Conservation (phyloP, 805 yeast species). For the Priceomyces melissophilus region DNA sequence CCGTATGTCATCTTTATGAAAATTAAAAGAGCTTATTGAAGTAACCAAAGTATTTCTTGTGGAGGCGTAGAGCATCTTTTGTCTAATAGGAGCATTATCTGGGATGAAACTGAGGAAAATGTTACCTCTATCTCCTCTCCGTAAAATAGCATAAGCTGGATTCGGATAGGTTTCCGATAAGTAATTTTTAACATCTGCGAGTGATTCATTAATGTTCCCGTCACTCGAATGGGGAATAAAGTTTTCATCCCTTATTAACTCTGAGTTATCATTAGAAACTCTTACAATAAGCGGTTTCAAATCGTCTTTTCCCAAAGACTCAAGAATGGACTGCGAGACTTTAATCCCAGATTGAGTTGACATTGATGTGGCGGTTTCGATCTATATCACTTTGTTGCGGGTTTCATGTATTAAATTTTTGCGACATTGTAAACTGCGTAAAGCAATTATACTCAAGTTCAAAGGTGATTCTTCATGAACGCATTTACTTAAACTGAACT, state of each 20-base stretch:
- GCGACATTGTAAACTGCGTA: no score
- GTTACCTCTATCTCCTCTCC: constrained; percentile 14
- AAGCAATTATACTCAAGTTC: no score
- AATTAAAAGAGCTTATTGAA: constrained; percentile 63
- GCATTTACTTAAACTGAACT: no score
- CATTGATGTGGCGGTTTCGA: constrained; percentile 17
- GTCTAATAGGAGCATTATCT: constrained; percentile 73
- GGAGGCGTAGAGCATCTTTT: constrained; percentile 93
- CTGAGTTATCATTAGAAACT: constrained; percentile 30
- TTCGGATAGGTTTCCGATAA: constrained; percentile 26
- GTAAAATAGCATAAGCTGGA: constrained; percentile 34
- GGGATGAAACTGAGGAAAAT: constrained; percentile 84
- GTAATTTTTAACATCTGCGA: constrained; percentile 19
- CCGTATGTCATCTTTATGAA: constrained; percentile 37
- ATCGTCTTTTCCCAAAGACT: constrained; percentile 20
- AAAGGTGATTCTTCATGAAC: no score
- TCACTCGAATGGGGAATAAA: constrained; percentile 11
- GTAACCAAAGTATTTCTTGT: constrained; percentile 74
- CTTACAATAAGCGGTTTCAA: constrained; percentile 27
- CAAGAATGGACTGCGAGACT: constrained; percentile 29
- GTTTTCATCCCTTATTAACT: constrained; percentile 26
- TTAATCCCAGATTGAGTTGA: constrained; percentile 44
- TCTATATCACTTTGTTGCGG: no score
- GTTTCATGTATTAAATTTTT: no score
- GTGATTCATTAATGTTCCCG: constrained; percentile 12